These are phyloP conservation scores for Phoma sp. DNA, from an alignment of 2,329 filamentous ascomycete genomes.

Conservation along the genomic window DNA sequence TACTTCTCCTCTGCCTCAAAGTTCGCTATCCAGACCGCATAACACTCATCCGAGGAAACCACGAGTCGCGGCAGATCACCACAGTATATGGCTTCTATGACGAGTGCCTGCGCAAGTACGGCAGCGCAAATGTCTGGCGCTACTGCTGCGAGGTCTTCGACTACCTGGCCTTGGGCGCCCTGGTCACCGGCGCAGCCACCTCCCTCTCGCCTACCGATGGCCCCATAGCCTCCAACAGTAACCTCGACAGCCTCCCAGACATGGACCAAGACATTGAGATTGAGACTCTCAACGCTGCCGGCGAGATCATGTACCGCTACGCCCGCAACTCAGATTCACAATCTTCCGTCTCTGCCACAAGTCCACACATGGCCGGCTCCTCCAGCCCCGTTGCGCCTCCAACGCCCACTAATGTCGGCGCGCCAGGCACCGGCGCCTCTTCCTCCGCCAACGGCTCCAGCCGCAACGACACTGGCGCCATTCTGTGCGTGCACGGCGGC, in stretches of 20 bases:
- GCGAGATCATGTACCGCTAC: constrained; percentile 77
- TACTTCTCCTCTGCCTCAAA: constrained; percentile 93
- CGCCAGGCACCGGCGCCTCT: constrained; percentile 80
- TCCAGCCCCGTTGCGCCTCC: constrained; percentile 46
- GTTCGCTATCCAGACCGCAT: constrained; percentile 97
- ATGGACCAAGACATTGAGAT: constrained; percentile 82
- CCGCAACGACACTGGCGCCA: constrained; percentile 66
- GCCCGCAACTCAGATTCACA: constrained; percentile 55
- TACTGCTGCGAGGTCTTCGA: constrained; percentile 98
- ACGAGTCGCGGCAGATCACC: constrained; percentile 95
- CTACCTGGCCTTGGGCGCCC: constrained; percentile 87
- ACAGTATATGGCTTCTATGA: constrained; percentile 99
- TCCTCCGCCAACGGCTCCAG: constrained; percentile 64
- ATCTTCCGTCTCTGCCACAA: constrained; percentile 42
- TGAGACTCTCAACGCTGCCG: constrained; percentile 86
- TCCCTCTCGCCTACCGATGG: constrained; percentile 67
- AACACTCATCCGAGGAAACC: constrained; percentile 92
- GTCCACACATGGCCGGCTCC: constrained; percentile 38
- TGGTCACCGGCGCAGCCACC: constrained; percentile 82
- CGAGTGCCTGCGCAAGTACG: constrained; percentile 94
- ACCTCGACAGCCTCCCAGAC: constrained; percentile 55
- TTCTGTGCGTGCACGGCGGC: constrained; percentile 94
- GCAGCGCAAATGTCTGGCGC: constrained; percentile 91
- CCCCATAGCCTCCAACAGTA: constrained; percentile 57
- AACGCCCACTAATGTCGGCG: constrained; percentile 64